These are phyloP conservation scores for Ormosia emarginata DNA, from an alignment of 306 rosid genomes.

Conservation along the genomic window DNA sequence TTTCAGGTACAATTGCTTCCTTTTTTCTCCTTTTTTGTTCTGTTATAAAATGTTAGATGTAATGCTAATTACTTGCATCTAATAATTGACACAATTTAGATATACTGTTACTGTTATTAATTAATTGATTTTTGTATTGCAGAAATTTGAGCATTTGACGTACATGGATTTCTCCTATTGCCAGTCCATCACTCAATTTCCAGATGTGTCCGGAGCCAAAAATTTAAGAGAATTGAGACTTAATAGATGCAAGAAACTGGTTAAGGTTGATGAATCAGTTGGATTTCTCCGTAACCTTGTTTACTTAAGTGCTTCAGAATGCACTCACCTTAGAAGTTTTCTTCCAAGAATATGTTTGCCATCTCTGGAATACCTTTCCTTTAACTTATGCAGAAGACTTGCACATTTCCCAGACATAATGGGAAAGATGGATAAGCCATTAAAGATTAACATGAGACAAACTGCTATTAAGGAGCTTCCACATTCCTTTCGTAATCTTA, in stretches of 20 bases:
- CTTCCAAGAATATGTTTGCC: not conserved
- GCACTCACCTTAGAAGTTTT: not conserved
- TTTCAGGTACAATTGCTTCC: not conserved
- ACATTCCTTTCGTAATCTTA: not conserved
- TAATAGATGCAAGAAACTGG: not conserved
- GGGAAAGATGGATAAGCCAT: not conserved
- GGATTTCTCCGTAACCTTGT: not conserved
- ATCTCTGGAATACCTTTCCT: not conserved
- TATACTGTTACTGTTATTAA: no score
- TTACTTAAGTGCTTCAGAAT: not conserved
- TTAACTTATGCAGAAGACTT: not conserved
- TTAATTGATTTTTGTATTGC: not conserved
- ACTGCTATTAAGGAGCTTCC: not conserved
- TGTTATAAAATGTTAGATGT: not conserved
- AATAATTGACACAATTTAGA: not conserved
- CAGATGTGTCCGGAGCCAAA: not conserved
- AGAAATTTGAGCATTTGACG: not conserved
- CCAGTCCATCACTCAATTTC: not conserved
- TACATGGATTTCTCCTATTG: not conserved
- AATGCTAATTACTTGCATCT: not conserved
- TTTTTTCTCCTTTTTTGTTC: no score
- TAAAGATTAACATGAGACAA: not conserved
- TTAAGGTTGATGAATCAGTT: not conserved
- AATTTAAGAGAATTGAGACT: not conserved
- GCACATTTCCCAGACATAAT: not conserved